phyloP scores from a whole-genome alignment of 139 green algal genomes.

The Chlorella sp. region DNA sequence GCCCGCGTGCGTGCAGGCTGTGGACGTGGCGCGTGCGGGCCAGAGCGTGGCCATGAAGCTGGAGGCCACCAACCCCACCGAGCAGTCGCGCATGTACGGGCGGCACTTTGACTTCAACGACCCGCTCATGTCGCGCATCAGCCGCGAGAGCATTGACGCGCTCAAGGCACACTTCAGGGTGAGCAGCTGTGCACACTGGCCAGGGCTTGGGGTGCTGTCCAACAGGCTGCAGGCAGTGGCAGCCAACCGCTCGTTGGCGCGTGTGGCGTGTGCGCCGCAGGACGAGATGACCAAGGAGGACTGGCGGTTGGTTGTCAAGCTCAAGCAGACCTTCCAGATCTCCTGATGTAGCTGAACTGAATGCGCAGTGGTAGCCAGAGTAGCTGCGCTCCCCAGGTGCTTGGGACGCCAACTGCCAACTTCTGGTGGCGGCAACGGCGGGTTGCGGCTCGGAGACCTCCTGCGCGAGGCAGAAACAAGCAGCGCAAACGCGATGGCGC shows the following conservation, averaged over 20 bases:
- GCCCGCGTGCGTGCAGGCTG: conserved; percentile 19
- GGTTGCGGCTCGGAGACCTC: no score
- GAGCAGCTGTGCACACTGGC: not conserved
- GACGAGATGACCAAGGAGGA: conserved; percentile 93
- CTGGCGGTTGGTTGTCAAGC: conserved; percentile 85
- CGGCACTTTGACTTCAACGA: conserved; percentile 89
- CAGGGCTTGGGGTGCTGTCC: no score
- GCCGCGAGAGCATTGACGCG: conserved; percentile 72
- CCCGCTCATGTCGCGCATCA: conserved; percentile 36
- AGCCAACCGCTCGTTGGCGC: no score
- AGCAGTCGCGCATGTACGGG: conserved; percentile 79
- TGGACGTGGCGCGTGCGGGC: conserved; percentile 71
- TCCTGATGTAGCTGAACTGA: no score
- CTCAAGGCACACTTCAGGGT: conserved; percentile 68
- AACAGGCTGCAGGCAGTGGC: no score
- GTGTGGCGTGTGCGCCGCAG: no score
- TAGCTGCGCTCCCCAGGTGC: no score
- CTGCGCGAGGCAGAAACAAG: no score
- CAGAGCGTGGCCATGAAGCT: conserved; percentile 97
- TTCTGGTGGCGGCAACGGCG: no score
- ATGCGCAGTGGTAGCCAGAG: no score
- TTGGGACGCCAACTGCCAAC: no score
- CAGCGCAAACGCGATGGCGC: no score
- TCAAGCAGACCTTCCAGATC: conserved; percentile 75
- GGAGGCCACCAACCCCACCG: conserved; percentile 62